These are phyloP conservation scores for Didymosphaeria variabile DNA, from an alignment of 2,329 filamentous ascomycete species.

Conservation along the genomic window DNA sequence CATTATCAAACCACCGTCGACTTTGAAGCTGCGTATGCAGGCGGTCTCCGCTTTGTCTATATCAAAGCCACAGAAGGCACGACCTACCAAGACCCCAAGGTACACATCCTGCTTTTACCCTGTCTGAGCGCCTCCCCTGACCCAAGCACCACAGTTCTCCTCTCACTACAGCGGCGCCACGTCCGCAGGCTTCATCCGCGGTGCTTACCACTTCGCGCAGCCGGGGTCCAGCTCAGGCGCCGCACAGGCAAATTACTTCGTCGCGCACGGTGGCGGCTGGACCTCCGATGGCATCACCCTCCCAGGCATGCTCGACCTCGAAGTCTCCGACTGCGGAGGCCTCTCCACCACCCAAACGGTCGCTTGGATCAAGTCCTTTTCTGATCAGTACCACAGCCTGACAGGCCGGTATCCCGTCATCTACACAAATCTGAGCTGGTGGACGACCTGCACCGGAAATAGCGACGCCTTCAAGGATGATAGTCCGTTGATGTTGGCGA, in stretches of 20 bases:
- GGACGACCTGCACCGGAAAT: conserved; percentile 63
- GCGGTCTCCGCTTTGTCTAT: conserved; percentile 46
- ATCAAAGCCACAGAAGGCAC: conserved; percentile 62
- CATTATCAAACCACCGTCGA: conserved; percentile 44
- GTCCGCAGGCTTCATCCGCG: conserved; percentile 62
- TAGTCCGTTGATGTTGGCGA: conserved; percentile 60
- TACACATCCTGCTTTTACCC: neutral
- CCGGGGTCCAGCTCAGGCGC: conserved; percentile 57
- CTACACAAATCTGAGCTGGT: conserved; percentile 65
- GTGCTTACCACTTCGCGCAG: conserved; percentile 66
- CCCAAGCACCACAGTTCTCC: conserved; percentile 52
- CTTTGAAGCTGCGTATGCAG: conserved; percentile 42
- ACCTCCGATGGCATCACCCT: conserved; percentile 63
- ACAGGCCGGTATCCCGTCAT: conserved; percentile 63
- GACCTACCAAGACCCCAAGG: conserved; percentile 44
- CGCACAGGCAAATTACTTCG: conserved; percentile 62
- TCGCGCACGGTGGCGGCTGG: conserved; percentile 65
- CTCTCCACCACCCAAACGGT: conserved; percentile 51
- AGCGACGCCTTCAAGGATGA: conserved; percentile 58
- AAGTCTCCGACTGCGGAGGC: conserved; percentile 27
- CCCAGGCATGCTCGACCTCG: conserved; percentile 64
- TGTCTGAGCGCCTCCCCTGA: neutral
- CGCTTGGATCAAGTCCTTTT: conserved; percentile 49
- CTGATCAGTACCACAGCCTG: conserved; percentile 51
- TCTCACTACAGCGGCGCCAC: conserved; percentile 62